Conservation (phyloP, 179 eudicot species). For the Gypsophila paniculata region DNA sequence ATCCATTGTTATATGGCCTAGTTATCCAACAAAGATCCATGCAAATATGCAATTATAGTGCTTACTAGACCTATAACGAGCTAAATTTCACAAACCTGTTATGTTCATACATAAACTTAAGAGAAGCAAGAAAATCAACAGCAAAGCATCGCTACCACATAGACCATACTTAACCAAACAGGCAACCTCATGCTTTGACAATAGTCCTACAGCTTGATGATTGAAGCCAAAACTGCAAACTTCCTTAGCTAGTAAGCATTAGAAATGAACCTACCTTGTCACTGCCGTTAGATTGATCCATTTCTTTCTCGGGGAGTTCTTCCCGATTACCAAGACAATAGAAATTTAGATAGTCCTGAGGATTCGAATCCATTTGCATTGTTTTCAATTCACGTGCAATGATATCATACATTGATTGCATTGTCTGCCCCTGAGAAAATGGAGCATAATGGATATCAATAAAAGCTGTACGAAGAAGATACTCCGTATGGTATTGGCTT, state of each 20-base stretch:
- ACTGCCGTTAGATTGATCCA: conserved; percentile 36
- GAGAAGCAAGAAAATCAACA: not conserved
- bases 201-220: conserved; percentile 1
- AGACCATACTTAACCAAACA: not conserved
- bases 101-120: not conserved
- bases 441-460: conserved; percentile 15
- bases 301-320: conserved; percentile 38
- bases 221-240: not conserved
- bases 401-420: conserved; percentile 76
- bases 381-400: conserved; percentile 63
- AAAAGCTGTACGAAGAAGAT: not conserved
- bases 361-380: conserved; percentile 50
- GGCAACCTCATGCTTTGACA: not conserved
- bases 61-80: not conserved
- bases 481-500: not conserved
- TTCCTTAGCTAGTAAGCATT: not conserved
- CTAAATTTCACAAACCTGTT: not conserved
- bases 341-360: conserved; percentile 74
- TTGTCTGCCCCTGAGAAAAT: conserved; percentile 63
- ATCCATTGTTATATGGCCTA: too few species aligned
- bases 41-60: not conserved
- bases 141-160: not conserved
- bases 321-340: conserved; percentile 84
- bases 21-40: not conserved
- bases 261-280: conserved; percentile 33